These are phyloP conservation scores for Arctostaphylos glauca DNA, from an alignment of 148 eudicot species.

Conservation along the genomic window DNA sequence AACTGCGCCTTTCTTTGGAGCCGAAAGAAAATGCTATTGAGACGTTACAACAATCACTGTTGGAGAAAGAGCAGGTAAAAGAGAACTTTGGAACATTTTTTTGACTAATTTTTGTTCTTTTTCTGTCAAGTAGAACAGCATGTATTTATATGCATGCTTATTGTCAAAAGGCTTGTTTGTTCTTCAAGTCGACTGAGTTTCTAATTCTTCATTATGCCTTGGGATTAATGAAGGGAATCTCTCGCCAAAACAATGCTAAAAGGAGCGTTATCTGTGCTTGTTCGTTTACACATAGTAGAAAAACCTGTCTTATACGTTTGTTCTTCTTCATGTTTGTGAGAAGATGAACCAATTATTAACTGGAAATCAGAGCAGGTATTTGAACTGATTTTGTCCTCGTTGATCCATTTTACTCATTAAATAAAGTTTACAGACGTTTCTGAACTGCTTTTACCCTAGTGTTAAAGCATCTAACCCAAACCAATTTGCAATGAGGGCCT, in stretches of 20 bases:
- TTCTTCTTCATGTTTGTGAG: not conserved
- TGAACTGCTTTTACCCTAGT: not conserved
- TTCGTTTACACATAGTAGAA: not conserved
- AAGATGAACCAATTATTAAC: not conserved
- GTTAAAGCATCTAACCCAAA: not conserved
- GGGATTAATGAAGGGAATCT: not conserved
- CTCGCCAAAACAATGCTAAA: not conserved
- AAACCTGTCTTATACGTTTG: not conserved
- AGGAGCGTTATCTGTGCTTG: not conserved
- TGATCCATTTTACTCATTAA: not conserved
- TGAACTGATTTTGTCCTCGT: not conserved
- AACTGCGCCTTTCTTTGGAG: slow-evolving; percentile 75
- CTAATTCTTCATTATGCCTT: not conserved
- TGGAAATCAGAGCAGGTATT: not conserved
- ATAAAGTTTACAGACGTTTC: not conserved
- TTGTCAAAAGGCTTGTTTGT: not conserved
- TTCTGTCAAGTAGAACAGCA: not conserved
- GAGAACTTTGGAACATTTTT: not conserved
- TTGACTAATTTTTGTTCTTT: not conserved
- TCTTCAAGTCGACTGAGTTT: not conserved
- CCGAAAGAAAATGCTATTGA: slow-evolving; percentile 92
- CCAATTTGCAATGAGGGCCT: not conserved
- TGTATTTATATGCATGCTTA: not conserved
- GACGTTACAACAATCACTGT: slow-evolving; percentile 71
- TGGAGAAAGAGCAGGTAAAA: slow-evolving; percentile 86